A percentile compares a stretch with the other conserved stretches of the same genome.
These are phyloP conservation scores for Allantophomopsis cytisporea DNA, from an alignment of 2,329 filamentous ascomycete genomes.

Conservation along the genomic window DNA sequence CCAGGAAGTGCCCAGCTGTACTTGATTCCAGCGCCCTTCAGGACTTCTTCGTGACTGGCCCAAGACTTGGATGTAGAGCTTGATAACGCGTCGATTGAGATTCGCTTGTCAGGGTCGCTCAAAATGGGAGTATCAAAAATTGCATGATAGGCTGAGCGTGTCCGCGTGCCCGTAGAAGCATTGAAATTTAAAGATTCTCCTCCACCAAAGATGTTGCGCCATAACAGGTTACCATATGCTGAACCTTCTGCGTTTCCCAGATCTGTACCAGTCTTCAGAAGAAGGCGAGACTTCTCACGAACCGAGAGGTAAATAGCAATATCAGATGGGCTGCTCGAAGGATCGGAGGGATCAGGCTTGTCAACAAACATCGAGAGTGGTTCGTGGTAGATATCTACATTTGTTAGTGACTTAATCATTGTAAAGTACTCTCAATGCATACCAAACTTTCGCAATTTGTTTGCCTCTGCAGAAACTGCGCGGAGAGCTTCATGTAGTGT, in stretches of 20 bases:
- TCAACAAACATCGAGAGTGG: slow-evolving; percentile 75
- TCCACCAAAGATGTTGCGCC: slow-evolving; percentile 89
- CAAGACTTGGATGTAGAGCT: slow-evolving; percentile 82
- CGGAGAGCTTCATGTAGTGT: slow-evolving; percentile 69
- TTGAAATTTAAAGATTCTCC: slow-evolving; percentile 83
- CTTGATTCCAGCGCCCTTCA: slow-evolving; percentile 65
- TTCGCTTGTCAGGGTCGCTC: slow-evolving; percentile 68
- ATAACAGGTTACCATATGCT: slow-evolving; percentile 74
- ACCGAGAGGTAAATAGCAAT: slow-evolving; percentile 70
- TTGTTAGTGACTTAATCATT: slow-evolving; percentile 8
- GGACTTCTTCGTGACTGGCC: slow-evolving; percentile 85
- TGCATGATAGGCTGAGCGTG: slow-evolving; percentile 81
- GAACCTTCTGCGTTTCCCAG: slow-evolving; percentile 89
- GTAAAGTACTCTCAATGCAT: slow-evolving; percentile 15
- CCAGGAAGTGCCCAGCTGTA: slow-evolving; percentile 57
- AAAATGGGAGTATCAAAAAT: slow-evolving; percentile 71
- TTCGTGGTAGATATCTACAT: slow-evolving; percentile 70
- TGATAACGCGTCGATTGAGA: slow-evolving; percentile 68
- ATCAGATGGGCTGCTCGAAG: slow-evolving; percentile 60
- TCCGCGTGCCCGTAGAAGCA: slow-evolving; percentile 79
- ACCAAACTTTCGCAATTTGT: slow-evolving; percentile 74
- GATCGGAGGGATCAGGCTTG: slow-evolving; percentile 53
- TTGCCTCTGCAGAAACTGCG: slow-evolving; percentile 55
- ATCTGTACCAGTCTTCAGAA: slow-evolving; percentile 89
- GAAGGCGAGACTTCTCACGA: slow-evolving; percentile 67